Conservation (phyloP, 495 filamentous ascomycete species). For the Aspergillus bridgeri region DNA sequence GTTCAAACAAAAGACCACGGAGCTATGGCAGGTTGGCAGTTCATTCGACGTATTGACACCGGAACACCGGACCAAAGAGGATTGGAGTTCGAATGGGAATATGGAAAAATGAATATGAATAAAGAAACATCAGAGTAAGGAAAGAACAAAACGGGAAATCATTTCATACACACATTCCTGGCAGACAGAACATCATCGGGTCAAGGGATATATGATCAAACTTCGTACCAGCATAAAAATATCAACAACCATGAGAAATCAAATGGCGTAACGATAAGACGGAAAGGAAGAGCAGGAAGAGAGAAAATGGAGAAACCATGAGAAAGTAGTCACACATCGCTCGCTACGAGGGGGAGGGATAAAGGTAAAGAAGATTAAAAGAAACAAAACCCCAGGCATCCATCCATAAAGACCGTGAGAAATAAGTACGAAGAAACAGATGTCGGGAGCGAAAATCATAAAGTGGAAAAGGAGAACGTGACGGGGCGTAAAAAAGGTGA, state of each 20-base stretch:
- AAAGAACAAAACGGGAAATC: constrained; percentile 20
- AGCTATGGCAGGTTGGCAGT: not conserved
- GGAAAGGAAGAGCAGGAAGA: constrained; percentile 17
- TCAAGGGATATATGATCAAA: constrained; percentile 14
- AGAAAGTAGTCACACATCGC: constrained; percentile 35
- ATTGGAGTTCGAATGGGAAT: constrained; percentile 10
- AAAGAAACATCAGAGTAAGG: constrained; percentile 15
- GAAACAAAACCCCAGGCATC: constrained; percentile 18
- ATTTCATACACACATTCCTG: constrained; percentile 31
- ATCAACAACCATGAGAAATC: not conserved
- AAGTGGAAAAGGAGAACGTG: constrained; percentile 5
- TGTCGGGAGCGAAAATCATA: constrained; percentile 14
- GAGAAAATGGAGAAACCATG: constrained; percentile 13
- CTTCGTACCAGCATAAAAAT: constrained; percentile 36
- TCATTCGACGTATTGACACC: not conserved
- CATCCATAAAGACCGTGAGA: constrained; percentile 32
- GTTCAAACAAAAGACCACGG: not conserved
- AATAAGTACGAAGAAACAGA: constrained; percentile 27
- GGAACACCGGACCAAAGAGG: constrained; percentile 21
- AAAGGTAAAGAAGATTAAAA: constrained; percentile 17
- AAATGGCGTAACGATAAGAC: constrained; percentile 24
- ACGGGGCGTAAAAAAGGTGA: not conserved
- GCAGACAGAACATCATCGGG: constrained; percentile 20
- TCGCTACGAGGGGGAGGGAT: constrained; percentile 24
- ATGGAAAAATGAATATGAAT: constrained; percentile 12